These are phyloP conservation scores for Ogataea nitratoaversa DNA, from an alignment of 805 yeast genomes.

Conservation along the genomic window DNA sequence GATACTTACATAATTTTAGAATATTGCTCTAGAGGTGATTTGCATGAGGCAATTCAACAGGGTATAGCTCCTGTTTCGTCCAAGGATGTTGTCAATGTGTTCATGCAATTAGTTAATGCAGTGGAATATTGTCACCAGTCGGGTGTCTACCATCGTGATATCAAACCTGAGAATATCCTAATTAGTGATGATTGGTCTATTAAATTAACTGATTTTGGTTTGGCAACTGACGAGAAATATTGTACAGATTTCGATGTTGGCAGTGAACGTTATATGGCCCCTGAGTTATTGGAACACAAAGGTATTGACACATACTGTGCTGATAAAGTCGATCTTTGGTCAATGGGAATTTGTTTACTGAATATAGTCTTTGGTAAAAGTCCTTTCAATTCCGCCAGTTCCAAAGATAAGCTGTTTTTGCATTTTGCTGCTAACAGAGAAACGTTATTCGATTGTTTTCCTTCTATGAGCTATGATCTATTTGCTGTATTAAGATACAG, in stretches of 20 bases:
- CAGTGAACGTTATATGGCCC: slow-evolving; percentile 91
- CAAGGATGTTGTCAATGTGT: slow-evolving; percentile 52
- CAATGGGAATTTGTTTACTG: slow-evolving; percentile 76
- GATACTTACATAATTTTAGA: slow-evolving; percentile 61
- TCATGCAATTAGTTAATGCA: slow-evolving; percentile 45
- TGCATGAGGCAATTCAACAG: slow-evolving; percentile 71
- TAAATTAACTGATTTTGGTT: slow-evolving; percentile 56
- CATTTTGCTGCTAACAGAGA: slow-evolving; percentile 87
- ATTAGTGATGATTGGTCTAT: slow-evolving; percentile 53
- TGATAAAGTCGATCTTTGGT: slow-evolving; percentile 83
- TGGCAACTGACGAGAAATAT: slow-evolving; percentile 47
- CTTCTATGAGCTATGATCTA: slow-evolving; percentile 80
- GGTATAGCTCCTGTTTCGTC: slow-evolving; percentile 59
- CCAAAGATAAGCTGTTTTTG: slow-evolving; percentile 70
- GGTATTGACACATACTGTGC: slow-evolving; percentile 65
- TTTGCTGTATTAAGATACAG: slow-evolving; percentile 78
- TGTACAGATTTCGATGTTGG: slow-evolving; percentile 83
- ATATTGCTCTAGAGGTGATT: slow-evolving; percentile 82
- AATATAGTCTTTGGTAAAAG: slow-evolving; percentile 85
- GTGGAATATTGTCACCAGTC: slow-evolving; percentile 46
- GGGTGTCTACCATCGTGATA: slow-evolving; percentile 51
- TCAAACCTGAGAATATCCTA: slow-evolving; percentile 54
- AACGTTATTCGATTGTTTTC: slow-evolving; percentile 85
- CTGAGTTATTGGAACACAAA: slow-evolving; percentile 69
- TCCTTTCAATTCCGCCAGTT: slow-evolving; percentile 80